Evolutionary conservation across 1,139 yeast genomes (phyloP), one percentile per base, ranked within the genome.

Genomic region (Saccharomyces pastorianus): DNA sequence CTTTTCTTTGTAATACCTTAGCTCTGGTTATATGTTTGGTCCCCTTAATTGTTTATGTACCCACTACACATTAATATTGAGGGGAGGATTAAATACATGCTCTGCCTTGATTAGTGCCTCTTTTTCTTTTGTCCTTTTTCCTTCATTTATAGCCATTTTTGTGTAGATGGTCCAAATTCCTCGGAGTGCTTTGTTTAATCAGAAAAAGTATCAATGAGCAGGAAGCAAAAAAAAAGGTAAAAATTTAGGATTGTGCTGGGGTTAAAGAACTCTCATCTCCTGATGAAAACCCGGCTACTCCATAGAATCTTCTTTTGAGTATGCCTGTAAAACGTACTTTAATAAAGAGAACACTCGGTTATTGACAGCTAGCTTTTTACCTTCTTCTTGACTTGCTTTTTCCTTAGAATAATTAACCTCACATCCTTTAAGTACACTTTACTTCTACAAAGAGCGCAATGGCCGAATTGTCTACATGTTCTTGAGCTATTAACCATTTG

Each of bases 361-460:
- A 9, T 17, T 17, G 9, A 20, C 44, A 38, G n/a, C 25, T 38
- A 20, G 20, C 46, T 28, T 46, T 51, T 17, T 31, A 14, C 13
- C 27, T 46, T 50, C 23, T 46, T 34, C 32, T 46, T 20, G n/a
- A 29, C 34, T 28, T 32, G 25, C 20, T 28, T 42, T 32, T 51
- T 61, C 59, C 49, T 56, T 51, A 73, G 58, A 9, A 66, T 63
- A 0, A 66, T 61, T 48, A 71, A 51, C 14, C 60, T 64, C 1
- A 68, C 61, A 26, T 66, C 68, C 28, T 62, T 73, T 46, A 76
- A 71, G 2, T 68, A 63, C 1, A 77, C 73, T n/a, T 64, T 65
- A 38, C 70, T 67, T 51, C 83, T 71, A 57, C 83, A 79, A 23
- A 79, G 65, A 1, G 82, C 76, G 64, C 83, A 79, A n/a, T 73